phyloP scores from a whole-genome alignment of 1,284 basidiomycete species.

The Lentinula novae-zelandiae region DNA sequence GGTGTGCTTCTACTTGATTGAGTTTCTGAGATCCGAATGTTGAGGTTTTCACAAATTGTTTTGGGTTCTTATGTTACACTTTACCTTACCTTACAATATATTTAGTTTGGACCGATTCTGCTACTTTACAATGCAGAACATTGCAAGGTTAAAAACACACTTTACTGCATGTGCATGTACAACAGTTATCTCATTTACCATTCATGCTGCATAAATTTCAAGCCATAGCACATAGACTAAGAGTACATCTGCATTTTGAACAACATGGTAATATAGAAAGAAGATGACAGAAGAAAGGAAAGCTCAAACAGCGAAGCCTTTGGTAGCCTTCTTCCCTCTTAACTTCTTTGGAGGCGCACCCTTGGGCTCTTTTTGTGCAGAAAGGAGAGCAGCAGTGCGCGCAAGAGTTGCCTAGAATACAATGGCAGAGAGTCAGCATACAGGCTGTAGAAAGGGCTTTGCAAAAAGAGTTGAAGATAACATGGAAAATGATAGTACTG shows the following conservation, averaged over 20 bases:
- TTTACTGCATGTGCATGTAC: no score
- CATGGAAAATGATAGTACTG: neutral
- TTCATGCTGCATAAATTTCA: neutral
- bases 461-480: neutral
- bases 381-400: slow-evolving; percentile 74
- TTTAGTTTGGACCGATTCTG: no score
- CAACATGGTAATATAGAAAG: neutral
- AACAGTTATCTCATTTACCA: neutral
- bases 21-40: neutral
- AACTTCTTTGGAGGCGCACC: slow-evolving; percentile 66
- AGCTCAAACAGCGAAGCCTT: slow-evolving; percentile 14
- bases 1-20: neutral
- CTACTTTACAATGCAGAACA: no score
- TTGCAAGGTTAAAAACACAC: no score
- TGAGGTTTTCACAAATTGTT: neutral
- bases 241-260: neutral
- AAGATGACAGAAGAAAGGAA: neutral
- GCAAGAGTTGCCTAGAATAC: slow-evolving; percentile 68
- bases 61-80: neutral
- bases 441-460: slow-evolving; percentile 1
- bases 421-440: slow-evolving; percentile 24
- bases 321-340: slow-evolving; percentile 66
- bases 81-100: neutral
- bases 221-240: slow-evolving; percentile 2
- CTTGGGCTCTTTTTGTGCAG: slow-evolving; percentile 73